Conservation (phyloP, 2,329 filamentous ascomycete species). For the Epichloe scottii region DNA sequence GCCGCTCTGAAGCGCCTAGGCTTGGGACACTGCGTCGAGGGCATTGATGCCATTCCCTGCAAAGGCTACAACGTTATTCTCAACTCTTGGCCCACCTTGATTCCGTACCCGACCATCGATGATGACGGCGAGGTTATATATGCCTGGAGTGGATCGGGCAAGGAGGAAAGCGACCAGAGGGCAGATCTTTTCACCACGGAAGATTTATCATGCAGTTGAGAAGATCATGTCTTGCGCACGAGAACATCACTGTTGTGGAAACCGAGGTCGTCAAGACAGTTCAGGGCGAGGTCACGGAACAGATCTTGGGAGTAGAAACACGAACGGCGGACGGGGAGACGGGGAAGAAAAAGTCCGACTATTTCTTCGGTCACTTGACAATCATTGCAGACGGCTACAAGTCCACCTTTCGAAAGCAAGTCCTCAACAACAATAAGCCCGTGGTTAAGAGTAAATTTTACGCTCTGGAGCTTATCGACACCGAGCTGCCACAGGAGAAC, state of each 20-base stretch:
- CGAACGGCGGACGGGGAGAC: conserved; percentile 47
- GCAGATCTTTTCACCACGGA: conserved; percentile 84
- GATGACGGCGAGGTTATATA: conserved; percentile 29
- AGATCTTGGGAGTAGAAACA: conserved; percentile 75
- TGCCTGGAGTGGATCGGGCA: conserved; percentile 22
- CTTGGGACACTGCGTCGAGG: conserved; percentile 69
- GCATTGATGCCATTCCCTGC: conserved; percentile 73
- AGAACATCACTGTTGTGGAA: conserved; percentile 84
- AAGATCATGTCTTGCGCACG: conserved; percentile 56
- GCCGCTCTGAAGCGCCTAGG: conserved; percentile 70
- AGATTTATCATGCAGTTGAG: conserved; percentile 79
- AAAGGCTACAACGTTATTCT: conserved; percentile 83
- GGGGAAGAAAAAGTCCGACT: conserved; percentile 48
- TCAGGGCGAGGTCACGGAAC: conserved; percentile 51
- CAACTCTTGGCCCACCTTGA: conserved; percentile 56
- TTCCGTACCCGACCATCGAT: conserved; percentile 64
- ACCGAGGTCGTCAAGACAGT: conserved; percentile 72
- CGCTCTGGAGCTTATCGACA: conserved; percentile 84
- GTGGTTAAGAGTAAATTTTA: conserved; percentile 79
- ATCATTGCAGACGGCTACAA: conserved; percentile 87
- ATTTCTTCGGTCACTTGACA: conserved; percentile 80
- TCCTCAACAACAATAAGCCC: conserved; percentile 47
- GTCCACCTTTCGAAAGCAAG: conserved; percentile 78
- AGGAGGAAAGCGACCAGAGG: conserved; percentile 41
- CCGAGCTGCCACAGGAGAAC: conserved; percentile 57